These are phyloP conservation scores for Teunomyces gatunensis DNA, from an alignment of 805 yeast genomes.

Conservation along the genomic window DNA sequence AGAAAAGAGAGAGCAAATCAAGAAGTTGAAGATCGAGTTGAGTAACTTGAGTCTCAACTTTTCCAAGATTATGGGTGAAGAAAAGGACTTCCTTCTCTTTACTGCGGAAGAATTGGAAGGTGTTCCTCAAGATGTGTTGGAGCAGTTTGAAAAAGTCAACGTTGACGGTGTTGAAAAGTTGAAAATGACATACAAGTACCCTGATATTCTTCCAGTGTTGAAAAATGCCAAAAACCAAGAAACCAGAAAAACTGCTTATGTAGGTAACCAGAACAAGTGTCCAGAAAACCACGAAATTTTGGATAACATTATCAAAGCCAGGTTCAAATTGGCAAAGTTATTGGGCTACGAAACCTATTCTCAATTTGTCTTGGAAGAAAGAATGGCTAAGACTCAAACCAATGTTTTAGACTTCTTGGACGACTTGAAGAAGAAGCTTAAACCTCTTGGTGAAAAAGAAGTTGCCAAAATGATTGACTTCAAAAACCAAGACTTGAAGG, in stretches of 20 bases:
- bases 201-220: conserved; percentile 75
- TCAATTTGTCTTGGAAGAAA: conserved; percentile 66
- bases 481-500: conserved; percentile 51
- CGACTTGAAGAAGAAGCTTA: conserved; percentile 58
- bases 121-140: conserved; percentile 62
- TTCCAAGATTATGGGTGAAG: conserved; percentile 68
- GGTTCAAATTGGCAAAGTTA: conserved; percentile 59
- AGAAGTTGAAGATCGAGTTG: conserved; percentile 56
- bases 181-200: conserved; percentile 78
- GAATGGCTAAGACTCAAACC: conserved; percentile 73
- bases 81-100: conserved; percentile 58
- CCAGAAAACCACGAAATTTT: conserved; percentile 63
- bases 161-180: conserved; percentile 39
- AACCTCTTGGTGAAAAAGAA: conserved; percentile 60
- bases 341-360: conserved; percentile 71
- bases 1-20: conserved; percentile 54
- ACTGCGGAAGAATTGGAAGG: conserved; percentile 68
- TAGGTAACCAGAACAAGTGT: conserved; percentile 67
- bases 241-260: conserved; percentile 64
- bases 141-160: conserved; percentile 51
- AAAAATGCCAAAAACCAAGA: conserved; percentile 63
- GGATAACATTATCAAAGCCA: conserved; percentile 54
- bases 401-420: conserved; percentile 59
- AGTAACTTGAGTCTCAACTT: conserved; percentile 57
- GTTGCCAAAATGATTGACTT: conserved; percentile 44